Conservation (phyloP, 345 rosid species). For the Citrus cavaleriei region DNA sequence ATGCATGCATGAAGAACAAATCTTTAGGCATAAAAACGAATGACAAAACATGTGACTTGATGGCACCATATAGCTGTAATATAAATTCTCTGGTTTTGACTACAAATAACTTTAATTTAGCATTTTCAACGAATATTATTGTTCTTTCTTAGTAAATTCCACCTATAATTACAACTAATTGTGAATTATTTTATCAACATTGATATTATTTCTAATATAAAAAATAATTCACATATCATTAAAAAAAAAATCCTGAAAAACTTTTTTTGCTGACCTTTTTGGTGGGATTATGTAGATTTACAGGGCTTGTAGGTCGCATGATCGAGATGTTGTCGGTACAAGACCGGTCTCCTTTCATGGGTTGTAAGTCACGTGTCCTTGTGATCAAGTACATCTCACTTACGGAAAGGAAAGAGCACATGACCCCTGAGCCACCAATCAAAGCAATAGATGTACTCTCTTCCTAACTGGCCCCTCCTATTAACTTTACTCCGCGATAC, state of each 20-base stretch:
- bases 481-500: background rate
- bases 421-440: slow-evolving; percentile 4
- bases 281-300: background rate
- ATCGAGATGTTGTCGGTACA: background rate
- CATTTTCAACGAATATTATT: background rate
- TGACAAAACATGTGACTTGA: background rate
- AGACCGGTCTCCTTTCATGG: background rate
- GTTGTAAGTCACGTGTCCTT: slow-evolving; percentile 22
- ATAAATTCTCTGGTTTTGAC: background rate
- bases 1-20: background rate
- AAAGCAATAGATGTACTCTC: background rate
- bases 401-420: slow-evolving; percentile 4
- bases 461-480: background rate
- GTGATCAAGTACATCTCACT: slow-evolving; percentile 20
- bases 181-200: too few species aligned
- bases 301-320: background rate
- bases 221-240: too few species aligned
- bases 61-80: background rate
- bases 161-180: too few species aligned
- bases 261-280: too few species aligned
- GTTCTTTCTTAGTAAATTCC: too few species aligned
- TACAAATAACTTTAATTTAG: background rate
- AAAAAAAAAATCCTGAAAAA: too few species aligned
- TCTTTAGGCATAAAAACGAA: background rate
- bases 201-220: too few species aligned